Evolutionary conservation across 139 green algal genomes (phyloP), one percentile per base, ranked within the genome.

Genomic region (Edaphochlamys debaryana): DNA sequence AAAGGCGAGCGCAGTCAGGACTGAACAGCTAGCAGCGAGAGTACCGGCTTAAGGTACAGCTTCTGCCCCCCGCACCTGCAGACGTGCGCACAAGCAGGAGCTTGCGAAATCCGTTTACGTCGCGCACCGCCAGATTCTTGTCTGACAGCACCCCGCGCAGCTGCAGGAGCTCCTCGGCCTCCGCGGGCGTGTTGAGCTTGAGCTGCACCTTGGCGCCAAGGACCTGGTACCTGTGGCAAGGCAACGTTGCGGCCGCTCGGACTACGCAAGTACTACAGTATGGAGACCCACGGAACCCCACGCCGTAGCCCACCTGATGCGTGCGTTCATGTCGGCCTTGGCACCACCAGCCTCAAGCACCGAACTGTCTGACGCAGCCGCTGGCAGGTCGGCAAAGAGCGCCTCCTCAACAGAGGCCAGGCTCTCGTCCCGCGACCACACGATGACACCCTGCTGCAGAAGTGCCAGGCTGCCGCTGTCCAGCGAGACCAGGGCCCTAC

Each of bases 61-160:
- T n/a, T n/a, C n/a, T n/a, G n/a, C n/a, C n/a, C n/a, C 11, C 45
- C 45, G 45, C 45, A 54, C 45, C 45, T 13, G 45, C 45, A 9
- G 45, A 54, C 0, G 91, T 93, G 38, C 95, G 85, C 36, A 88
- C 71, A 50, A 97, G 64, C 3, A 98, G 72, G 20, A 96, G 85
- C 74, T 94, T 94, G 56, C 95, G 88, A 80, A 97, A 96, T 60
- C 95, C 95, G 67, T 94, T 96, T 32, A 87, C 69, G 64, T 98
- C 95, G 15, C 91, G 88, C 29, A 66, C 70, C 30, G 85, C 79
- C 6, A 77, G 79, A 34, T 90, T 87, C 45, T 92, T 93, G 72
- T 90, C 85, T 34, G 83, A 88, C 4, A 86, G 37, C 27, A 29
- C 29, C 9, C 70, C 67, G 15, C 86, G 84, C 62, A 90, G 79